phyloP scores from a whole-genome alignment of 2,329 filamentous ascomycete species.

The Zymoseptoria passerinii region DNA sequence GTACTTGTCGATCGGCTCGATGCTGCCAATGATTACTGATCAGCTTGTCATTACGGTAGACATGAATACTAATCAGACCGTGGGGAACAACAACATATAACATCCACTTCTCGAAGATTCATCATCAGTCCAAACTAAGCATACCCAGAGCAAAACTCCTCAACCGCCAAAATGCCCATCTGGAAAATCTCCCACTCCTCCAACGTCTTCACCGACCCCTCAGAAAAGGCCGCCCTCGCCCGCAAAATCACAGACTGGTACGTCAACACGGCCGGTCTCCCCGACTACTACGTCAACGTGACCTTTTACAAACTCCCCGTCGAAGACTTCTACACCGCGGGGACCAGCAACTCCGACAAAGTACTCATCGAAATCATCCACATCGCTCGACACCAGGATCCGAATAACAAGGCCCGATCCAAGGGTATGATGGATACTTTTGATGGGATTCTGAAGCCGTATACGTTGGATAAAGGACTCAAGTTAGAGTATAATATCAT shows the following conservation, averaged over 20 bases:
- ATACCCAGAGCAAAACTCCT: not conserved
- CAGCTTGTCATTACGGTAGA: no score
- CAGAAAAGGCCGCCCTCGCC: not conserved
- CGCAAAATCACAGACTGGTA: not conserved
- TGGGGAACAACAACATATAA: no score
- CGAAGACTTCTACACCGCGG: not conserved
- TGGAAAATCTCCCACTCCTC: not conserved
- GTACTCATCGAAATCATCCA: not conserved
- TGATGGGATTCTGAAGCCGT: not conserved
- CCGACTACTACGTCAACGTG: slow-evolving; percentile 1
- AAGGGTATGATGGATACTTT: not conserved
- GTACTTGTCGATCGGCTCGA: no score
- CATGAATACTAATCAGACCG: no score
- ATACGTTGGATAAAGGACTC: not conserved
- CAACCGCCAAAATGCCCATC: not conserved
- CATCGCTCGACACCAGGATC: not conserved
- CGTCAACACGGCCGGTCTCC: not conserved
- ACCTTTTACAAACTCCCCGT: not conserved
- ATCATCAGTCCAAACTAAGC: no score
- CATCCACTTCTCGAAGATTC: no score
- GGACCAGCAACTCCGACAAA: not conserved
- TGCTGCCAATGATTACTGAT: no score
- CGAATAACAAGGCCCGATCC: not conserved
- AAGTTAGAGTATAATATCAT: not conserved
- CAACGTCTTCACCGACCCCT: not conserved